Evolutionary conservation across 768 basidiomycete genomes (phyloP), one percentile per base, ranked within the genome.

Genomic region (Mycena kentingensis): DNA sequence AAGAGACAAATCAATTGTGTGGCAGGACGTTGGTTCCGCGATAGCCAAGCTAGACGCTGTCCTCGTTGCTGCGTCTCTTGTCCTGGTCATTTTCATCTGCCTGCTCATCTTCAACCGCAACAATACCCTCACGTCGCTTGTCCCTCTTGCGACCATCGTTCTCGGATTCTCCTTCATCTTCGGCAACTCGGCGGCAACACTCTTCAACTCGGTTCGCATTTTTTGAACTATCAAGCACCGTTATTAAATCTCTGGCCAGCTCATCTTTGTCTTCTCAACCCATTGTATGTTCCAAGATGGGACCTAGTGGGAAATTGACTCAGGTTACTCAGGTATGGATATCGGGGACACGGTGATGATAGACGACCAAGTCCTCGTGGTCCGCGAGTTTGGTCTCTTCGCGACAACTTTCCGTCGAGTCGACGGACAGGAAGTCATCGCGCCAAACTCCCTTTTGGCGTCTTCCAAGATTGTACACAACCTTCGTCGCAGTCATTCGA

Each of bases 161-260:
- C 80, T 91, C 38, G 90, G 89, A 3, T 90, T 92, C 64, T 90
- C 87, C 12, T 92, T 92, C 72, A 82, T 92, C 53, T 92, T 92
- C 55, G 89, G 90, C 2, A 82, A 90, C 66, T 88, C 89, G 2
- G 90, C 90, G 1, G 84, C 87, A 57, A 84, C 82, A 0, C 69
- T 91, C 2, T 92, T 91, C 56, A 85, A 90, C 73, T 89, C 87
- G 44, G 87, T 87, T 8, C 12, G 54, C 49, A 80, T 66, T 11
- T 18, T 28, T 53, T 28, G 26, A 22, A 15, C 39, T 13, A 46
- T 10, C 18, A 10, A 12, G 8, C 36, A 10, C 11, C 19, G 11
- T 7, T 10, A 10, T 10, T 19, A 18, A 15, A 46, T 13, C 26
- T 56, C 27, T 29, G 3, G 25, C 4, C 44, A 88, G 87, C 78